Conservation (phyloP, 441 rosid species). For the Populus hybrid region DNA sequence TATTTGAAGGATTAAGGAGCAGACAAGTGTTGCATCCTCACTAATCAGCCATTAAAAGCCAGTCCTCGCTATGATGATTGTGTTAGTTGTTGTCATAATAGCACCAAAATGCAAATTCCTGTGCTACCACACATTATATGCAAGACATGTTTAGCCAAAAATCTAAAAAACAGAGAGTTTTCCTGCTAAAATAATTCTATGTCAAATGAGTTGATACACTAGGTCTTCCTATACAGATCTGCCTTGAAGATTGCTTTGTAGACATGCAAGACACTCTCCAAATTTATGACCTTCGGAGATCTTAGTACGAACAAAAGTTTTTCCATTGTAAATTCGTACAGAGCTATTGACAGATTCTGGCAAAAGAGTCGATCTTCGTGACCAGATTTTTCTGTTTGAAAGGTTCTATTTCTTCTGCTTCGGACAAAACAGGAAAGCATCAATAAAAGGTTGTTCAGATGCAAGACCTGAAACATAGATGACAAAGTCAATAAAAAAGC, state of each 20-base stretch:
- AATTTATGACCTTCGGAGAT: constrained; percentile 56
- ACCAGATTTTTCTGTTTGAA: constrained; percentile 44
- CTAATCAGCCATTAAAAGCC: neutral
- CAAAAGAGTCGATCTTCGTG: constrained; percentile 43
- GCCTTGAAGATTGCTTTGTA: neutral
- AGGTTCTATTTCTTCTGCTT: neutral
- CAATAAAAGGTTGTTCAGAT: neutral
- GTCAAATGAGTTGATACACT: neutral
- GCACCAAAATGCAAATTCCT: neutral
- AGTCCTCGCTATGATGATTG: neutral
- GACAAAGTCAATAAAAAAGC: neutral
- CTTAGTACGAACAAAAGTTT: constrained; percentile 46
- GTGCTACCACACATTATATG: neutral
- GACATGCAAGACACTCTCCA: constrained; percentile 24
- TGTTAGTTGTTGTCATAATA: neutral
- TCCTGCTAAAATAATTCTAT: neutral
- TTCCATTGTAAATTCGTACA: constrained; percentile 48
- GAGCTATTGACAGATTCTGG: constrained; percentile 43
- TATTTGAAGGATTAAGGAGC: neutral
- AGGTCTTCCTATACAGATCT: neutral
- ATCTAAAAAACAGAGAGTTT: too few species aligned
- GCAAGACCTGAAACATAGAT: neutral
- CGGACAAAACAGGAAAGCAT: neutral
- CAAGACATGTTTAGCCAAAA: too few species aligned
- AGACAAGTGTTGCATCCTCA: neutral